Conservation (phyloP, 108 stramenopile species). For the Epithemia pelagica region DNA sequence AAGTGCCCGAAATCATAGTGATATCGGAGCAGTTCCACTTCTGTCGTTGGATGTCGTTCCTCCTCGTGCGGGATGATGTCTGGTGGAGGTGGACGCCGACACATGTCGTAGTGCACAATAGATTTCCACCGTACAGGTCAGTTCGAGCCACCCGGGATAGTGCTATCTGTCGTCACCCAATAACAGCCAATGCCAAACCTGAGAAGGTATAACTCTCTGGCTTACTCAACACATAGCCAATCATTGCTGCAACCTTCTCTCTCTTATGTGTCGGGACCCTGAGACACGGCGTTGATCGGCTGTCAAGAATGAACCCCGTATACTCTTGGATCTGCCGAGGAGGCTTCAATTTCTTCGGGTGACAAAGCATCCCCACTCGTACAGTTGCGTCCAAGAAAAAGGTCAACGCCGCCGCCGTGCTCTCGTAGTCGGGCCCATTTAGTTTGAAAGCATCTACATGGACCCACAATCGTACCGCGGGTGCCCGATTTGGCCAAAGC, state of each 20-base stretch:
- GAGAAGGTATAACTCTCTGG: background rate
- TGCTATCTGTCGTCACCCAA: too few relatives aligned
- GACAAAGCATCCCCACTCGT: background rate
- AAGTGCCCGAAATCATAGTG: too few relatives aligned
- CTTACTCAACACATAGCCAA: background rate
- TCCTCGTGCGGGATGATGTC: too few relatives aligned
- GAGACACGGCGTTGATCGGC: background rate
- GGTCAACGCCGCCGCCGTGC: background rate
- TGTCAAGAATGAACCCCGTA: background rate
- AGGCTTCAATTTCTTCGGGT: background rate
- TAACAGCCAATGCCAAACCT: background rate
- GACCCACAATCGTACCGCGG: background rate
- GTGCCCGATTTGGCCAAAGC: background rate
- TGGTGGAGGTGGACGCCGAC: too few relatives aligned
- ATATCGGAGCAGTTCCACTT: too few relatives aligned
- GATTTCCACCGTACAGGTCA: too few relatives aligned
- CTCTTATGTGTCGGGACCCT: background rate
- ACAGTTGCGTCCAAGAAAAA: background rate
- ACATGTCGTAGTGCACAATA: too few relatives aligned
- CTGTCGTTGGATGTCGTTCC: too few relatives aligned
- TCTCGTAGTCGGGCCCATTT: background rate
- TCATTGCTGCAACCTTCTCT: background rate
- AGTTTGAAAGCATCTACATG: background rate
- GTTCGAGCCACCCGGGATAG: too few relatives aligned
- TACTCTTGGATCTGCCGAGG: background rate